Evolutionary conservation across 805 yeast species (phyloP).

Genomic region (Sungouiella thailandica): DNA sequence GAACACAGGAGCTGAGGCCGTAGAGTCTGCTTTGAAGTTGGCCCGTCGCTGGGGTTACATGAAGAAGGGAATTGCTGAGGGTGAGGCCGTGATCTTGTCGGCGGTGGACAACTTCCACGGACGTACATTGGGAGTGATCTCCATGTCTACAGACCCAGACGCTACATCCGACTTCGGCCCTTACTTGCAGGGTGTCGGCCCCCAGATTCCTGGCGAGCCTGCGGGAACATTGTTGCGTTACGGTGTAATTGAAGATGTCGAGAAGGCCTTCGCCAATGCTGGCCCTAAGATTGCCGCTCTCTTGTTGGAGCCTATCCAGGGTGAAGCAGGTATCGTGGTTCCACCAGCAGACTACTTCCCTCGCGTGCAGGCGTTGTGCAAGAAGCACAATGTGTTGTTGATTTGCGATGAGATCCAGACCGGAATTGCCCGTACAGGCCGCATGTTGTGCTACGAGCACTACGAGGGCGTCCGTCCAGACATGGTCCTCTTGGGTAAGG

Average conservation of each 20-base stretch:
- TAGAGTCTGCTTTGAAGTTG: slow-evolving; percentile 87
- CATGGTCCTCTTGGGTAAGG: slow-evolving; percentile 85
- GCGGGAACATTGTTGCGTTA: slow-evolving; percentile 62
- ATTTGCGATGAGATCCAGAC: slow-evolving; percentile 98
- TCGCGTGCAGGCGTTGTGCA: slow-evolving; percentile 68
- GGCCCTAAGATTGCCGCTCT: slow-evolving; percentile 91
- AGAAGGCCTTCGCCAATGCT: slow-evolving; percentile 70
- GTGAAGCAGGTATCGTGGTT: slow-evolving; percentile 97
- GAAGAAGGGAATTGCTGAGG: slow-evolving; percentile 75
- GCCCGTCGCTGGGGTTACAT: slow-evolving; percentile 98
- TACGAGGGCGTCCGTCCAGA: slow-evolving; percentile 78
- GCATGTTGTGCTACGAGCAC: slow-evolving; percentile 88
- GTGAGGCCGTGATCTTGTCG: slow-evolving; percentile 82
- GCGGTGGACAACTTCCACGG: slow-evolving; percentile 95
- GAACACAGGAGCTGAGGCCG: slow-evolving; percentile 99
- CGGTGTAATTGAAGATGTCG: slow-evolving; percentile 83
- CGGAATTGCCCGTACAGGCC: slow-evolving; percentile 96
- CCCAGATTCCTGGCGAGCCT: slow-evolving; percentile 71
- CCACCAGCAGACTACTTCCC: slow-evolving; percentile 81
- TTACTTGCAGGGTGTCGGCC: slow-evolving; percentile 77
- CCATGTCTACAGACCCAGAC: slow-evolving; percentile 95
- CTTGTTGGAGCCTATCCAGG: slow-evolving; percentile 92
- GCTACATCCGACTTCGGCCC: slow-evolving; percentile 90
- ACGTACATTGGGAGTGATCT: slow-evolving; percentile 89
- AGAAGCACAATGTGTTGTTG: slow-evolving; percentile 76